Evolutionary conservation across 192 early-diverging fungal genomes (phyloP), one percentile per base, ranked within the genome.

Genomic region (Funneliformis geosporum): DNA sequence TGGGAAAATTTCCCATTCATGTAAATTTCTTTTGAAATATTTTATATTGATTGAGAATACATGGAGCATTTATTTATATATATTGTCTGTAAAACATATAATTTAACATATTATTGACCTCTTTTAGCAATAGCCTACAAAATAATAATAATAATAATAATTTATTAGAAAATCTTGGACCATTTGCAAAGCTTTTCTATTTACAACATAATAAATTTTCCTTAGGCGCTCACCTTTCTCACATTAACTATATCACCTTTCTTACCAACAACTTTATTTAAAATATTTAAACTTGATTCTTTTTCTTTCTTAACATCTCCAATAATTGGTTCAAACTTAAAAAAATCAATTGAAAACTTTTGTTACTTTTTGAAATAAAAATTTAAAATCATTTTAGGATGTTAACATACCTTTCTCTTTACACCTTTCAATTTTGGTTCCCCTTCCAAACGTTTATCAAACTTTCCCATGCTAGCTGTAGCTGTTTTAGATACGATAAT

Each of bases 401-500:
- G 21, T 59, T 33, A 33, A 50, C 23, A 70, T 80, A 85, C 84
- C 81, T 86, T 89, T 67, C 92, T 87, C 82, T 91, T 92, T 43
- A 92, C 80, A 61, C 92, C 92, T 88, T 96, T 99, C 82, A 93
- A 82, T 84, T 94, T 92, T 65, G 91, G 89, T 82, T 99, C 97
- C 33, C 93, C 93, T 80, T 91, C 83, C 25, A 97, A 85, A 47
- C 87, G 85, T 65, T 88, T 86, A 84, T 99, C 97, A 83, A 99
- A 99, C 81, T 93, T 92, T 80, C 98, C 98, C 83, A 95, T 79
- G 76, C 92, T 94, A 9, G 98, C 98, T 4, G 98, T 99, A 39
- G 95, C 86, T 25, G 82, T 88, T 82, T 96, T 96, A 65, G 93
- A 89, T 80, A 94, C 86, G 33, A 91, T 86, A 77, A 98, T 87